Conservation (phyloP, 1,284 basidiomycete genomes). For the Pisolithus thermaeus region DNA sequence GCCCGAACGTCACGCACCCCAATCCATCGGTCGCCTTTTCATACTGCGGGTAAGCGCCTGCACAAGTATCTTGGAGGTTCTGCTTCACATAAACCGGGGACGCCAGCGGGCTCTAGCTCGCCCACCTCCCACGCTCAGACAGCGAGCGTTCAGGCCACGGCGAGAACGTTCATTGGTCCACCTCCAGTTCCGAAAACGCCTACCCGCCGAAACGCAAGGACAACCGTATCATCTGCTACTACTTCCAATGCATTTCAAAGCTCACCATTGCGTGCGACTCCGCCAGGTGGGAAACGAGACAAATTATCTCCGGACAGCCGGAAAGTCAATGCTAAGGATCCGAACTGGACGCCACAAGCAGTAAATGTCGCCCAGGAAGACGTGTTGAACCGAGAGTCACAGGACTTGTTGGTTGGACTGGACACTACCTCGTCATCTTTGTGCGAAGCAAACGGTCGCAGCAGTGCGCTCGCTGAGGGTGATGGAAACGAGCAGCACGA, state of each 20-base stretch:
- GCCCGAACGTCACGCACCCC: slow-evolving; percentile 12
- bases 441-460: neutral
- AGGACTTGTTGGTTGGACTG: slow-evolving; percentile 4
- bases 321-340: neutral
- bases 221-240: neutral
- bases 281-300: neutral
- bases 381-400: neutral
- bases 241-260: neutral
- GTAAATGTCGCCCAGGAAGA: slow-evolving; percentile 7
- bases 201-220: neutral
- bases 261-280: neutral
- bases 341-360: neutral
- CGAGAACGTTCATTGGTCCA: slow-evolving; percentile 19
- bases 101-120: slow-evolving; percentile 5
- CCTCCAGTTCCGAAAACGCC: slow-evolving; percentile 18
- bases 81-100: neutral
- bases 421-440: neutral
- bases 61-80: neutral
- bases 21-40: slow-evolving; percentile 10
- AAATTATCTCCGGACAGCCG: neutral
- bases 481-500: neutral
- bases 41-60: neutral
- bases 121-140: slow-evolving; percentile 7
- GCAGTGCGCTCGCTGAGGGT: neutral
- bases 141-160: slow-evolving; percentile 9